phyloP scores from a whole-genome alignment of 2,329 filamentous ascomycete genomes.

The Xylariaceae sp. region DNA sequence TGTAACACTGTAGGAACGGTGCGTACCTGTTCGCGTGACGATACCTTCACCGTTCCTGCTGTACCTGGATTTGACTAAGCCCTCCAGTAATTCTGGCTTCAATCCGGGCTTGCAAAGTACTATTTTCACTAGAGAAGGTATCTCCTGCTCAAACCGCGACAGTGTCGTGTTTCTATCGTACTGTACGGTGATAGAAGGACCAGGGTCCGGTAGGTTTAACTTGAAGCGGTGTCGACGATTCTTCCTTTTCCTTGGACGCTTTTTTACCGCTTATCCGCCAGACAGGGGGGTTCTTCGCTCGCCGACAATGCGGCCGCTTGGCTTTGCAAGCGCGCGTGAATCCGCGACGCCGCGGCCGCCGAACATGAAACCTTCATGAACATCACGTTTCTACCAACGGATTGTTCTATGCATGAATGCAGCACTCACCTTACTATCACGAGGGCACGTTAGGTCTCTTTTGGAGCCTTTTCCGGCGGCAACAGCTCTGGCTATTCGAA shows the following conservation, averaged over 20 bases:
- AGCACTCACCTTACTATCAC: neutral
- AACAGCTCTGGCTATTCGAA: too few species aligned
- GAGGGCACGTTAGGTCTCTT: neutral
- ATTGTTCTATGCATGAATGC: neutral
- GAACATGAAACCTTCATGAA: neutral
- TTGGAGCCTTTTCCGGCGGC: neutral
- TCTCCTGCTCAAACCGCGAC: neutral
- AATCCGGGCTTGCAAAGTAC: too few species aligned
- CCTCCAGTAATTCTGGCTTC: too few species aligned
- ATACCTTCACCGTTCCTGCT: too few species aligned
- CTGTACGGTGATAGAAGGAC: neutral
- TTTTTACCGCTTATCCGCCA: neutral
- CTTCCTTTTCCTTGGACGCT: neutral
- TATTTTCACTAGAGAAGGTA: too few species aligned
- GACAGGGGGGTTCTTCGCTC: neutral
- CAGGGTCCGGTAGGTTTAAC: neutral
- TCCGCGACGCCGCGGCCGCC: neutral
- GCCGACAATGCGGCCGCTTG: neutral
- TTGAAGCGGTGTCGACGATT: neutral
- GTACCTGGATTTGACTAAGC: too few species aligned
- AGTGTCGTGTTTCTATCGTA: neutral
- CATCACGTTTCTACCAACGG: neutral
- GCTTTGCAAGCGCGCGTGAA: neutral
- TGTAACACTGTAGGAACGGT: too few species aligned
- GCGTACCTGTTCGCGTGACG: too few species aligned